Evolutionary conservation across 2,329 filamentous ascomycete genomes (phyloP), one percentile per base, ranked within the genome.

Genomic region (Grosmannia clavigera): DNA sequence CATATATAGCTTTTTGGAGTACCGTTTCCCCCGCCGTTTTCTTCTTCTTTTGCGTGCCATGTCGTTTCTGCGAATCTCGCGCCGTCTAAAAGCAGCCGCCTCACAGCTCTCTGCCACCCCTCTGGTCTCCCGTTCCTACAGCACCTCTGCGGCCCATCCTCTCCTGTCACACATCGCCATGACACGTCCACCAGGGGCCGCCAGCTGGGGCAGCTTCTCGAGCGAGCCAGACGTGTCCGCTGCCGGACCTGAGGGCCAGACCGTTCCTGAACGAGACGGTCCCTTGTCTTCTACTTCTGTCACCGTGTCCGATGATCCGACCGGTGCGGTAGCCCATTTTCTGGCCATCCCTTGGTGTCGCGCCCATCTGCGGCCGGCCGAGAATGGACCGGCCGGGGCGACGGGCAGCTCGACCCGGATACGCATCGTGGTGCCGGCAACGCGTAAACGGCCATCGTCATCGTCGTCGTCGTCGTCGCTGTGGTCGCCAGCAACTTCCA

Each of bases 271-370:
- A 6, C 10, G 38, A 4, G 38, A 40, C 16, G 38, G 19, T 19
- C 43, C 10, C 16, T 16, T 19, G 16, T 5, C 43, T 9, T 9
- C 16, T 46, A 4, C 43, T 46, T 19, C 38, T 40, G 38, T 14
- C 14, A 16, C 40, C 14, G 11, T 19, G 12, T n/a, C n/a, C n/a
- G 22, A 27, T 14, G 38, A 27, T 10, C 16, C 35, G 6, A 29
- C 22, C 9, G 35, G 35, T 1, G 35, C 35, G 40, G 11, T 62
- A 5, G 61, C 54, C 58, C 59, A 70, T 61, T 74, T 75, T 63
- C 60, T 64, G 22, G 66, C 71, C 27, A 75, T 78, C 29, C 76
- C 78, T 14, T 83, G 80, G 79, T 80, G 75, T 61, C 70, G 72
- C 1, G 65, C 67, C 16, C 70, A 79, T 53, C 70, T 82, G 55